phyloP scores from a whole-genome alignment of 1,139 yeast genomes.

The Geotrichum australiense region DNA sequence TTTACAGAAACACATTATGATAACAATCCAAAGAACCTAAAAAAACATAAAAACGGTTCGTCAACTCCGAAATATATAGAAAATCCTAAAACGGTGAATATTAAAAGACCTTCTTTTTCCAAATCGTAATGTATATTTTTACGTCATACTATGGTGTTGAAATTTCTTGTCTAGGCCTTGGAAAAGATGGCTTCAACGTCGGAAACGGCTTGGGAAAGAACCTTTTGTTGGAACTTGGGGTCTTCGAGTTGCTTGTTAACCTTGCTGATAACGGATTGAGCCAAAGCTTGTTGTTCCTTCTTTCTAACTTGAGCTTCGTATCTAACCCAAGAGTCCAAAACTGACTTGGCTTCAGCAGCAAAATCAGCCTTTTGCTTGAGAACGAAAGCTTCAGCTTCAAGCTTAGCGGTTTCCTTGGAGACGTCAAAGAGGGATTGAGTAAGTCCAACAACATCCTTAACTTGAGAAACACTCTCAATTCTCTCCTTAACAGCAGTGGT shows the following conservation, averaged over 20 bases:
- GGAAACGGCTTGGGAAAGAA: constrained; percentile 82
- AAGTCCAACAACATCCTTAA: constrained; percentile 86
- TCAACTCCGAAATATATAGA: too few species aligned
- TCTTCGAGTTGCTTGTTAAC: constrained; percentile 78
- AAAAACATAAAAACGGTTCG: too few species aligned
- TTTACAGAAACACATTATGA: too few species aligned
- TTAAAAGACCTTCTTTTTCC: too few species aligned
- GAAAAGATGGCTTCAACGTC: constrained; percentile 82
- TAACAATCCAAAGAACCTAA: too few species aligned
- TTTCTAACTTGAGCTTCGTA: constrained; percentile 96
- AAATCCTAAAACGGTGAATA: too few species aligned
- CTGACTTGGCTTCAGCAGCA: constrained; percentile 86
- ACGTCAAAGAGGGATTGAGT: constrained; percentile 89
- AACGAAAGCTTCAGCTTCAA: constrained; percentile 91
- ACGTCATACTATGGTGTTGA: too few species aligned
- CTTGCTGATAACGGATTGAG: constrained; percentile 78
- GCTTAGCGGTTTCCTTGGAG: constrained; percentile 92
- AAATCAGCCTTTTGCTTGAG: constrained; percentile 85
- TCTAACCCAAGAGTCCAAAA: constrained; percentile 98
- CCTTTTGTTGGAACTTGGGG: constrained; percentile 91
- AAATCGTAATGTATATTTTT: too few species aligned
- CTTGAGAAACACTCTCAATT: constrained; percentile 78
- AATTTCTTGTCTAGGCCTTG: constrained; percentile 31
- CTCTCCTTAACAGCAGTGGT: constrained; percentile 88
- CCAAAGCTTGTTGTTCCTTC: constrained; percentile 89